Evolutionary conservation across 129 eudicot species (phyloP), one percentile per base, ranked within the genome.

Genomic region (Smallanthus sonchifolius): DNA sequence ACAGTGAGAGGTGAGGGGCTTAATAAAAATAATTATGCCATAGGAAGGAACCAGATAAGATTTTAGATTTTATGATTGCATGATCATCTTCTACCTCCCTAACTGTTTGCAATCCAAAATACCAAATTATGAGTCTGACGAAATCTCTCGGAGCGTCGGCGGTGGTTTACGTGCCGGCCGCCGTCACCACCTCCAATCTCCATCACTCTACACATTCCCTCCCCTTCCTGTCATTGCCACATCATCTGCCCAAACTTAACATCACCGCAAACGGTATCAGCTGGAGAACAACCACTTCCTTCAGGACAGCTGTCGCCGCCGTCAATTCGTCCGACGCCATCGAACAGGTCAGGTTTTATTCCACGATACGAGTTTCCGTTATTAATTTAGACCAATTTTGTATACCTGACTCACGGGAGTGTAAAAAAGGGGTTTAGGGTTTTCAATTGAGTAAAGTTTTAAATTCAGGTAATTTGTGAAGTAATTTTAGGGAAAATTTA

Each of bases 301-400:
- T 87, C 9, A 79, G 73, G 81, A 86, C 86, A 59, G 69, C 92
- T 38, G 92, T 88, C 19, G 77, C 97, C 42, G 88, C 92, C 43
- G 82, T 80, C 47, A 81, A 86, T 62, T 84, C 97, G 49, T 79
- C 95, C 30, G 86, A 68, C 47, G 84, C 87, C 37, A 42, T 87
- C 10, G 76, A 78, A 74, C 84, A 88, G 95, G 95, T 91, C 8
- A 52, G 57, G 15, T 64, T 36, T 24, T 6, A 40, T 48, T 35
- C 13, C 1, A 5, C 10, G 63, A 35, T 36, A 6, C 30, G 30
- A 34, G 63, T 38, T 28, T 63, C 3, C 48, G 10, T 72, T 20
- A 36, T 10, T 14, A 49, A 17, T 59, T 77, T 60, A 45, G 49
- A 42, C 6, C 17, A 68, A 11, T 40, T 56, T 45, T 7, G 9